Conservation (phyloP, 768 basidiomycete species). For the Rhodotorula toruloides region DNA sequence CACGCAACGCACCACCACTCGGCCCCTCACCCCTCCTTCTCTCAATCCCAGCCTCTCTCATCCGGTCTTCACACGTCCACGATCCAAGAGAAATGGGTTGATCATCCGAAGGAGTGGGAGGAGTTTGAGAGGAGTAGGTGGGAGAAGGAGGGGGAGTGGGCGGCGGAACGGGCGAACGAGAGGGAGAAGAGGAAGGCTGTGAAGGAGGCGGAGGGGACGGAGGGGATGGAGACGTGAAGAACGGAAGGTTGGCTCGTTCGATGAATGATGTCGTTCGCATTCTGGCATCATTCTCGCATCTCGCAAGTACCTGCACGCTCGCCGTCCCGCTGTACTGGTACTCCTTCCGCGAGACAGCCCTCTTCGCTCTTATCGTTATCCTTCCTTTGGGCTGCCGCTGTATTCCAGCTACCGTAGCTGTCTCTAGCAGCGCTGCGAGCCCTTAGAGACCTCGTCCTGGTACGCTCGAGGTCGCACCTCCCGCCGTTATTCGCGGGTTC, state of each 20-base stretch:
- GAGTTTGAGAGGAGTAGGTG: slow-evolving; percentile 41
- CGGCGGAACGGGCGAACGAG: slow-evolving; percentile 27
- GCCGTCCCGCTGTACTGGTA: too few species aligned
- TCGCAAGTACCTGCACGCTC: too few species aligned
- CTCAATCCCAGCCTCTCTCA: slow-evolving; percentile 54
- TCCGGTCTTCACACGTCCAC: slow-evolving; percentile 10
- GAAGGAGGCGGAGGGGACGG: background rate
- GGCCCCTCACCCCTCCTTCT: slow-evolving; percentile 33
- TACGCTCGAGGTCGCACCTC: too few species aligned
- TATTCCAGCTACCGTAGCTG: too few species aligned
- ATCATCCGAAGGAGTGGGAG: slow-evolving; percentile 49
- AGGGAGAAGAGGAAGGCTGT: slow-evolving; percentile 19
- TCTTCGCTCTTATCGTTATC: too few species aligned
- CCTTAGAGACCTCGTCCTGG: too few species aligned
- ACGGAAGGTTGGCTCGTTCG: background rate
- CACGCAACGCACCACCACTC: slow-evolving; percentile 46
- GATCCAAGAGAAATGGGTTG: slow-evolving; percentile 35
- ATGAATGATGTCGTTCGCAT: too few species aligned
- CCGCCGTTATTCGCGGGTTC: too few species aligned
- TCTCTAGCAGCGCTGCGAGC: too few species aligned
- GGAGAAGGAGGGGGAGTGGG: slow-evolving; percentile 39
- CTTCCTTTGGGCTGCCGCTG: too few species aligned
- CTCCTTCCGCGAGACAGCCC: too few species aligned
- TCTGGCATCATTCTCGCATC: too few species aligned
- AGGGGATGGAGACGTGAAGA: background rate